Conservation (phyloP, 306 rosid species). For the Vigna mungo region DNA sequence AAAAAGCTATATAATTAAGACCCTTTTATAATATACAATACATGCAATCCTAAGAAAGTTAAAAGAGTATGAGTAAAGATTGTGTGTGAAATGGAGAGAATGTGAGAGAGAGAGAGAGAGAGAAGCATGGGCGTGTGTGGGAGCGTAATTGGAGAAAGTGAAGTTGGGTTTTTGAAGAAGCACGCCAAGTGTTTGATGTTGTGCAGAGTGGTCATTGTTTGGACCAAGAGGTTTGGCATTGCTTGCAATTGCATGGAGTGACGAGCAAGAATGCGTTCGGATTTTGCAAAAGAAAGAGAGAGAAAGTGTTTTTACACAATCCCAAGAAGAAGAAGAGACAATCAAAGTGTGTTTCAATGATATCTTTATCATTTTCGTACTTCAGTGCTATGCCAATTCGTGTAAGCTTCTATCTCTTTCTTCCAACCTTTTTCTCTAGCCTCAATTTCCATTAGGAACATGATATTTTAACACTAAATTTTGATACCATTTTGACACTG, state of each 20-base stretch:
- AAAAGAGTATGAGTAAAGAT: conserved; percentile 16
- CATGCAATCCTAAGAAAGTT: too few species aligned
- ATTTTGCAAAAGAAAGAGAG: conserved; percentile 46
- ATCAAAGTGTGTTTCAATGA: conserved; percentile 61
- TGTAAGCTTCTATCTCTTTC: conserved; percentile 27
- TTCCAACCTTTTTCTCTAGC: conserved; percentile 47
- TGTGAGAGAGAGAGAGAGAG: conserved; percentile 49
- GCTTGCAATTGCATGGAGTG: conserved; percentile 37
- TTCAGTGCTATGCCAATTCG: conserved; percentile 44
- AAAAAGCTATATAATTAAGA: too few species aligned
- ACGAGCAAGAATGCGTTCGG: conserved; percentile 43
- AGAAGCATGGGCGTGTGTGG: background rate
- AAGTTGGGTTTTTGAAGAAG: conserved; percentile 60
- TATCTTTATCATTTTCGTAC: conserved; percentile 63
- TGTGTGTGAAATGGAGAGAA: conserved; percentile 56
- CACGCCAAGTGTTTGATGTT: conserved; percentile 60
- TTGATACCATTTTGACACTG: too few species aligned
- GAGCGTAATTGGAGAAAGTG: conserved; percentile 40
- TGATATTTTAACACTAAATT: too few species aligned
- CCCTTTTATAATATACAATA: too few species aligned
- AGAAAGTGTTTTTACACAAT: conserved; percentile 44
- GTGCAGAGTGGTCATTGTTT: conserved; percentile 55
- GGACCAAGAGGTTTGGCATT: conserved; percentile 58
- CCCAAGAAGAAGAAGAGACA: conserved; percentile 59
- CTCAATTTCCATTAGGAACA: too few species aligned